phyloP scores from a whole-genome alignment of 2,329 filamentous ascomycete species.

The Fusarium chuoi region DNA sequence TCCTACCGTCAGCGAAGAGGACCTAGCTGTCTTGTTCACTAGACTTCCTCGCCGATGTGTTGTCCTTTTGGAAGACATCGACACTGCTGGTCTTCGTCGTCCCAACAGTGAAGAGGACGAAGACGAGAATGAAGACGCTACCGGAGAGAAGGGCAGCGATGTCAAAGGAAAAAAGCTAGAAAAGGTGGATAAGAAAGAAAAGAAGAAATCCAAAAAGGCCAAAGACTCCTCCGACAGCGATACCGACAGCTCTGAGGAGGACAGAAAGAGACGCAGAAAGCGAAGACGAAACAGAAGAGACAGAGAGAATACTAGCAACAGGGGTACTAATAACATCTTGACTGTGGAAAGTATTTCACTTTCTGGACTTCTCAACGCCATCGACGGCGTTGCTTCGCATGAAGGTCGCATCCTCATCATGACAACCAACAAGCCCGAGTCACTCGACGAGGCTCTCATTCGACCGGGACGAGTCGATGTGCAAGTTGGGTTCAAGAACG shows the following conservation, averaged over 20 bases:
- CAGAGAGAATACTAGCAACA: slow-evolving; percentile 30
- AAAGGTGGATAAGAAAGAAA: slow-evolving; percentile 13
- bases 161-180: slow-evolving; percentile 15
- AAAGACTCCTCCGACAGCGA: slow-evolving; percentile 36
- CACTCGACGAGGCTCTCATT: slow-evolving; percentile 78
- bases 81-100: slow-evolving; percentile 69
- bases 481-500: slow-evolving; percentile 71
- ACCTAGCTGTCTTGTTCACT: slow-evolving; percentile 68
- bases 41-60: slow-evolving; percentile 71
- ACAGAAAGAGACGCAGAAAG: slow-evolving; percentile 31
- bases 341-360: slow-evolving; percentile 69
- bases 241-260: slow-evolving; percentile 41
- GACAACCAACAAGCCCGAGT: slow-evolving; percentile 82
- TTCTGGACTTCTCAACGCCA: slow-evolving; percentile 82
- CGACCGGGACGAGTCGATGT: slow-evolving; percentile 78
- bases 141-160: slow-evolving; percentile 2
- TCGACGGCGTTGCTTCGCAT: slow-evolving; percentile 83
- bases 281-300: slow-evolving; percentile 30
- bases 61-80: slow-evolving; percentile 75
- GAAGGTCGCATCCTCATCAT: slow-evolving; percentile 84
- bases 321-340: slow-evolving; percentile 40
- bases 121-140: slow-evolving; percentile 28
- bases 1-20: slow-evolving; percentile 69
- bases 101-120: slow-evolving; percentile 47
- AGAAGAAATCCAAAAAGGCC: slow-evolving; percentile 46